Evolutionary conservation across 2,329 filamentous ascomycete species (phyloP), one percentile per base, ranked within the genome.

Genomic region (Exophiala bonariae): DNA sequence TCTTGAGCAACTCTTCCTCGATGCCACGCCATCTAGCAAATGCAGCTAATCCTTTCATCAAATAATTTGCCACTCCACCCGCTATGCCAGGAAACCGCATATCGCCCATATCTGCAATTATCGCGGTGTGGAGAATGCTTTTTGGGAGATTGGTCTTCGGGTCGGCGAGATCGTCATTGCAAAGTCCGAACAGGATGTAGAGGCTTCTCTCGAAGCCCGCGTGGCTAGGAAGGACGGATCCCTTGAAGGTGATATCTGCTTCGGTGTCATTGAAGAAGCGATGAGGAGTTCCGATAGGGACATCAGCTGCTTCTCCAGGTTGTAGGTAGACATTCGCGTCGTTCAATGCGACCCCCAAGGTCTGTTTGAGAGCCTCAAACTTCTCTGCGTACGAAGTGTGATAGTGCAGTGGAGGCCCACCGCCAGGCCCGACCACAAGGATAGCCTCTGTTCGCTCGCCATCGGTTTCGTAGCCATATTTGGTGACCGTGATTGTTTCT

Each of bases 161-260:
- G 26, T 52, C 45, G 8, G 46, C 45, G n/a, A 47, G 13, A 2
- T 49, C 54, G 19, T 57, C 54, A 17, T 52, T 55, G 26, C 50
- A 50, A 10, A 57, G 36, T n/a, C 54, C 54, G 36, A 52, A 57
- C 19, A 57, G 19, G 19, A 57, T 53, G 33, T 52, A 49, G 39
- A 57, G 17, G 34, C 44, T 49, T 34, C 37, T 52, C 28, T 57
- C 54, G 31, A 57, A 57, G 10, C 54, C 54, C 14, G 41, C 48
- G n/a, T 52, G 47, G 6, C 37, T 45, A 2, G 54, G 54, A 18
- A 46, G 13, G 10, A 55, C 43, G n/a, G 36, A 44, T 9, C 36
- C 51, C 16, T 40, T 39, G 26, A 52, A 47, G 3, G 33, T 38
- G 31, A 57, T 33, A 4, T 52, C 52, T 13, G 32, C 34, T 20